Evolutionary conservation across 306 rosid species (phyloP), one percentile per base, ranked within the genome.

Genomic region (Begonia peltatifolia): DNA sequence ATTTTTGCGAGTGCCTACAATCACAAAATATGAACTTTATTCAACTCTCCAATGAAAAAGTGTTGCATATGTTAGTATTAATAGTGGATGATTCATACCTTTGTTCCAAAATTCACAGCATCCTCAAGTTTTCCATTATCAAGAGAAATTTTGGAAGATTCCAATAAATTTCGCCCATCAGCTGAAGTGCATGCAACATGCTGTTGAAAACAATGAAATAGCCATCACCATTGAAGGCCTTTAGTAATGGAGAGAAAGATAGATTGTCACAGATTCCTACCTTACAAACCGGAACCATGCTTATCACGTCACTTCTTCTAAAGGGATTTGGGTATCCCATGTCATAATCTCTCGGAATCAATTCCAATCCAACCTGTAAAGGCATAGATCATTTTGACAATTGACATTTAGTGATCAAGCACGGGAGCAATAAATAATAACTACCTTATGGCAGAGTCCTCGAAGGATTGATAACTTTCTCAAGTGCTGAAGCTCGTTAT

Each of bases 81-180:
- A 54, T 42, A 61, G 38, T 10, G 36, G 65, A 65, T 61, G 53
- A 52, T 59, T 8, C 9, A 49, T 78, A 90, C 97, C 95, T 85
- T 90, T 44, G 95, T 83, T 72, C 97, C 97, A 61, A 62, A 85
- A 57, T 75, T 83, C 47, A 90, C 94, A 54, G 97, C 92, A 63
- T 90, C 97, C 70, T 90, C 97, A 25, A 90, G 93, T 74, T 85
- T 90, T 63, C 97, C 97, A 78, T 85, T 90, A 73, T 90, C 97
- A 57, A 90, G 97, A 65, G 97, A 90, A 60, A 76, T 66, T 71
- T 90, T 90, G 2, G 97, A 90, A 1, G 95, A 78, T 60, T 90
- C 97, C 69, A 90, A 68, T 59, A 90, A 66, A 75, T 85, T 85
- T 51, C 97, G 83, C 13, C 97, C 97, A 60, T 90, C 97, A 4